These are phyloP conservation scores for Blakeslea trispora DNA, from an alignment of 371 early-diverging fungal genomes.

Conservation along the genomic window DNA sequence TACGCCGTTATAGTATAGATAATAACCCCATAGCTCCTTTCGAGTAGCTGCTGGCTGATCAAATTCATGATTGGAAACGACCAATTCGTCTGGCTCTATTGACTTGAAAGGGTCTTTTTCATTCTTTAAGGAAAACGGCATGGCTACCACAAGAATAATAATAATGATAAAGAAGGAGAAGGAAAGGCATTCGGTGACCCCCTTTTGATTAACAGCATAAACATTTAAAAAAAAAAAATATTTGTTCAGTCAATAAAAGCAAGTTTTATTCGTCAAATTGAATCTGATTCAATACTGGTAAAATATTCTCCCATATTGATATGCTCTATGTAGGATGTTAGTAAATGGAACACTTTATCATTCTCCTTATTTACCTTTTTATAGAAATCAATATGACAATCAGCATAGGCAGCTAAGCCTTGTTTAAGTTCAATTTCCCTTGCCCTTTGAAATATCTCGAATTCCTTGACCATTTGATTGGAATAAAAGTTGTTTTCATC, in stretches of 20 bases:
- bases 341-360: too few relatives aligned
- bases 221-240: too few relatives aligned
- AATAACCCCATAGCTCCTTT: conserved; percentile 51
- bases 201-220: too few relatives aligned
- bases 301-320: conserved; percentile 47
- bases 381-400: conserved; percentile 82
- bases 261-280: conserved; percentile 18
- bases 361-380: conserved; percentile 56
- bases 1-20: conserved; percentile 56
- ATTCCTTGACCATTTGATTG: conserved; percentile 78
- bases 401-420: conserved; percentile 71
- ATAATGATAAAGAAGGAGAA: conserved; percentile 5
- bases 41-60: conserved; percentile 42
- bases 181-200: not conserved
- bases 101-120: conserved; percentile 8
- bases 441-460: conserved; percentile 73
- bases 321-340: too few relatives aligned
- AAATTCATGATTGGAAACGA: too few relatives aligned
- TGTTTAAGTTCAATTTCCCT: conserved; percentile 82
- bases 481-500: conserved; percentile 76
- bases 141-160: too few relatives aligned
- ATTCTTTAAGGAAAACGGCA: not conserved
- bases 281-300: conserved; percentile 40
- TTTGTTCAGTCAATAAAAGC: too few relatives aligned
- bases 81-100: too few relatives aligned